phyloP scores from a whole-genome alignment of 352 stramenopile species.

The Pelagophyceae sp. region DNA sequence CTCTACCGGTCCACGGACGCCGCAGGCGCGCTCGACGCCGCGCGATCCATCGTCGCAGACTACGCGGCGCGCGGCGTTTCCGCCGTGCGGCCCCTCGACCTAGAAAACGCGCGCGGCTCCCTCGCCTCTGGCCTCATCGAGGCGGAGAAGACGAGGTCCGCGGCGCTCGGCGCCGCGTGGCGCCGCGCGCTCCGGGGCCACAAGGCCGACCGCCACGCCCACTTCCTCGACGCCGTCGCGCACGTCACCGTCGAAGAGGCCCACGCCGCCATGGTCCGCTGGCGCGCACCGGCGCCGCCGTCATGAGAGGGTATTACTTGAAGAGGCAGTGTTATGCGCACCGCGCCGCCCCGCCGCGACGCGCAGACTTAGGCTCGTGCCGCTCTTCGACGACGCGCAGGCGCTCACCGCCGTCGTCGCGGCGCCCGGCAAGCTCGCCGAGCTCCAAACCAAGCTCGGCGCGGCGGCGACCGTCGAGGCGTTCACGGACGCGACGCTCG shows the following conservation, averaged over 20 bases:
- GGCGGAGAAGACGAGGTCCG: constrained; percentile 5
- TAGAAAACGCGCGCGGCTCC: constrained; percentile 9
- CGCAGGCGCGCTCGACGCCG: constrained; percentile 31
- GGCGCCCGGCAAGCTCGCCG: background rate
- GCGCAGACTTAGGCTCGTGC: too few relatives aligned
- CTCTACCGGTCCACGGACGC: constrained; percentile 36
- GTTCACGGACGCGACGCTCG: background rate
- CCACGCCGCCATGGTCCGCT: background rate
- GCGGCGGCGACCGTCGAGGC: background rate
- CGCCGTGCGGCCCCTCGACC: background rate
- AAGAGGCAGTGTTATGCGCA: too few relatives aligned
- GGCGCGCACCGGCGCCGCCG: background rate
- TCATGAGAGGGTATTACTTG: too few relatives aligned
- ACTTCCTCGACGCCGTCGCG: background rate
- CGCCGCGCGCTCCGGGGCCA: background rate
- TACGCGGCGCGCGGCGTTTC: constrained; percentile 27
- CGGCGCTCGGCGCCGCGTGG: constrained; percentile 1
- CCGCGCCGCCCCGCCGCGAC: too few relatives aligned
- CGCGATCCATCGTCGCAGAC: constrained; percentile 32
- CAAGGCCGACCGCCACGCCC: background rate
- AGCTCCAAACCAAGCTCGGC: background rate
- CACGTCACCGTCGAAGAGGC: background rate
- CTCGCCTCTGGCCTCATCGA: constrained; percentile 14
- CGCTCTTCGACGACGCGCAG: background rate
- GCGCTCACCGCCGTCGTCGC: background rate